These are phyloP conservation scores for Microdochium trichocladiopsis DNA, from an alignment of 2,329 filamentous ascomycete species.

Conservation along the genomic window DNA sequence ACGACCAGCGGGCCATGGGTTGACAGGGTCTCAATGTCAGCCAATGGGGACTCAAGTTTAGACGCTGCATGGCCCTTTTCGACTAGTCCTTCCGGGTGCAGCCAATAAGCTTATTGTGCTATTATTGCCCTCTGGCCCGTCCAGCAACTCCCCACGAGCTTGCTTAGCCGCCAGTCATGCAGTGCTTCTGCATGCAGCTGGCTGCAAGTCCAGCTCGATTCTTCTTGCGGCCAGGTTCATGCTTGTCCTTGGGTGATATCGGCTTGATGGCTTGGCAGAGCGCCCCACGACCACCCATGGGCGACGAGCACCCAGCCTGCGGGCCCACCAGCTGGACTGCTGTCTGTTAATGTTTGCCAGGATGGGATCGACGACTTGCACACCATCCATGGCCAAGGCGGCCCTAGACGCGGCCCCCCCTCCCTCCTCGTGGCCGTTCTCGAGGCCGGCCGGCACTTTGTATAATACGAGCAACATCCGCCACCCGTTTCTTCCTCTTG, in stretches of 20 bases:
- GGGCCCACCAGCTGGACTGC: not conserved
- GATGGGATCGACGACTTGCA: not conserved
- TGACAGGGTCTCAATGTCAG: not conserved
- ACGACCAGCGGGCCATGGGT: not conserved
- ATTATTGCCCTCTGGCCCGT: constrained; percentile 14
- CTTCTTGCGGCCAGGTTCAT: constrained; percentile 11
- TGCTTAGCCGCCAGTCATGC: constrained; percentile 34
- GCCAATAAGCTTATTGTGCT: constrained; percentile 9
- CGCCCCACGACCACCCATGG: not conserved
- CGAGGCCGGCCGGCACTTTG: constrained; percentile 22
- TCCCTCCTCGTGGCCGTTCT: not conserved
- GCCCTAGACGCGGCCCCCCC: not conserved
- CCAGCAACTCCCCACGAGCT: constrained; percentile 9
- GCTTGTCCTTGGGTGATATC: constrained; percentile 15
- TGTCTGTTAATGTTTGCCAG: not conserved
- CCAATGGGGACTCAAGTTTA: not conserved
- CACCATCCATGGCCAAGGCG: not conserved
- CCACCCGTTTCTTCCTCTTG: constrained; percentile 27
- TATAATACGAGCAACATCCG: constrained; percentile 31
- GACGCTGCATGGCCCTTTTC: not conserved
- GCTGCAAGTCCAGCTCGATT: constrained; percentile 10
- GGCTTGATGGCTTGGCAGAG: constrained; percentile 6
- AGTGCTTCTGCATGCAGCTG: constrained; percentile 23
- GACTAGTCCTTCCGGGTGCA: not conserved
- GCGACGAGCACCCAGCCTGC: not conserved